These are phyloP conservation scores for Penicillium sp. DNA, from an alignment of 2,329 filamentous ascomycete species.

Conservation along the genomic window DNA sequence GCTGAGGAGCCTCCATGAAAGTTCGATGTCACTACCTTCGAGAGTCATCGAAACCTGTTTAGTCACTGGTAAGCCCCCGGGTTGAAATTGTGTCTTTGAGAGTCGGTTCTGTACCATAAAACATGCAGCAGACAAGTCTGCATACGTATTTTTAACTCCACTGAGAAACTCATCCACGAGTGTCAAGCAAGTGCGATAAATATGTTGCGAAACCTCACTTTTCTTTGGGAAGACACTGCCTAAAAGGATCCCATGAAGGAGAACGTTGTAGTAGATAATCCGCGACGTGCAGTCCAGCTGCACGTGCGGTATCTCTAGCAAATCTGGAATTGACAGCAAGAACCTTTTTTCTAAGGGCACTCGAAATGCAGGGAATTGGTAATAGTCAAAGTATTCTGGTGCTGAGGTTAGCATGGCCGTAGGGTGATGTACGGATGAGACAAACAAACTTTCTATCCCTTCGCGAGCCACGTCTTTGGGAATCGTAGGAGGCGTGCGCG, in stretches of 20 bases:
- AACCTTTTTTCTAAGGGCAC: background rate
- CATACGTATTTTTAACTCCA: background rate
- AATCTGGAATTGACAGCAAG: background rate
- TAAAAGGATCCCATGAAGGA: background rate
- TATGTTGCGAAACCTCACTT: background rate
- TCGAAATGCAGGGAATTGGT: background rate
- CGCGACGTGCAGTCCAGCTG: background rate
- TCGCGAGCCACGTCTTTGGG: background rate
- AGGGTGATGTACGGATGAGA: too few relatives aligned
- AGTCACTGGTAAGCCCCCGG: background rate
- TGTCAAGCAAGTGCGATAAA: background rate
- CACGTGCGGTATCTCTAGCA: background rate
- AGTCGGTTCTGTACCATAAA: background rate
- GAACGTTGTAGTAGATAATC: background rate
- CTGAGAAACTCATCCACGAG: background rate
- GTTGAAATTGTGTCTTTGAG: too few relatives aligned
- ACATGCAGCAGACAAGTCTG: background rate
- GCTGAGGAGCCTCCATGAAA: background rate
- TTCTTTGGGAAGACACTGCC: background rate
- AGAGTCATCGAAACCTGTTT: background rate
- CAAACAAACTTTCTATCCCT: background rate
- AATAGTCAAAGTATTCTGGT: background rate
- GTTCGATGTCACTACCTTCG: background rate
- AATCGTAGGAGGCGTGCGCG: background rate
- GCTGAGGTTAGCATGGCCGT: background rate